Conservation (phyloP, 805 yeast species). For the Candida caryicola region DNA sequence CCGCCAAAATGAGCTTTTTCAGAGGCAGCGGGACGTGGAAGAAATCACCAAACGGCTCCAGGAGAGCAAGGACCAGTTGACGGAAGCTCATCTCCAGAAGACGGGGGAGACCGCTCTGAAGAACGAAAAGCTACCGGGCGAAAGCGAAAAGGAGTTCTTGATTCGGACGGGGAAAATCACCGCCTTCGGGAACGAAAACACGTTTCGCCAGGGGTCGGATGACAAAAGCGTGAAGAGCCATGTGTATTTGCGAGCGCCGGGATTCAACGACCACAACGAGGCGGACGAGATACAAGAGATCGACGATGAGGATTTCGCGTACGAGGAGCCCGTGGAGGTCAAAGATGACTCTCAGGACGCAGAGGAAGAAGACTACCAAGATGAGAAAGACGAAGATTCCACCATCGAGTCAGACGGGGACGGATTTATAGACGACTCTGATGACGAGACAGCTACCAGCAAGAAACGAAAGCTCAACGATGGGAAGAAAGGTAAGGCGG, state of each 20-base stretch:
- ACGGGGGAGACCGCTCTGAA: slow-evolving; percentile 6
- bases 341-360: slow-evolving; percentile 1
- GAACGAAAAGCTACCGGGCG: slow-evolving; percentile 59
- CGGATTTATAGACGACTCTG: background rate
- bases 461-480: background rate
- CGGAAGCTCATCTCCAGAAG: slow-evolving; percentile 14
- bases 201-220: slow-evolving; percentile 45
- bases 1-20: slow-evolving; percentile 48
- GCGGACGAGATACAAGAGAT: slow-evolving; percentile 15
- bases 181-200: slow-evolving; percentile 76
- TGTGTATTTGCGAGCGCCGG: slow-evolving; percentile 49
- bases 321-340: slow-evolving; percentile 11
- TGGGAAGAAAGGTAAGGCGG: background rate
- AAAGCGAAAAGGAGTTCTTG: slow-evolving; percentile 73
- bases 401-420: slow-evolving; percentile 2
- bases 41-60: slow-evolving; percentile 47
- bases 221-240: slow-evolving; percentile 31
- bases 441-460: no score
- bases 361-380: background rate
- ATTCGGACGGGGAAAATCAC: slow-evolving; percentile 90
- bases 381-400: slow-evolving; percentile 7
- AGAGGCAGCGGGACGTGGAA: slow-evolving; percentile 55
- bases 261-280: slow-evolving; percentile 31
- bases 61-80: slow-evolving; percentile 38
- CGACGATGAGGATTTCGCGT: slow-evolving; percentile 10